These are phyloP conservation scores for Chrysochromulina tobinii DNA, from an alignment of 78 protist genomes.

Conservation along the genomic window DNA sequence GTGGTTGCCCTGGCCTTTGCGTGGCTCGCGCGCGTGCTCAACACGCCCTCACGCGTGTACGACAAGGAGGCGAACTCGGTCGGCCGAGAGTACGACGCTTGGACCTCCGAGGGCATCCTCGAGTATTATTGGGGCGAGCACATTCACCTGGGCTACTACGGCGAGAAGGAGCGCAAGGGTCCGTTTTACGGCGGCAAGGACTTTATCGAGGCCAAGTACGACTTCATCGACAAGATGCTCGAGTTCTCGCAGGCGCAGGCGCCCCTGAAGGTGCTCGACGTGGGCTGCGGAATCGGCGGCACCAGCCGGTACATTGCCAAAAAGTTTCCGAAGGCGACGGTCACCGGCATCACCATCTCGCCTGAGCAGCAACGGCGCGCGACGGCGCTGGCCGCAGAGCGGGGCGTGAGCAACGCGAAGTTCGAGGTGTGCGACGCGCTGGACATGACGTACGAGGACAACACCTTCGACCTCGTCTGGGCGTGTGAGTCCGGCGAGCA, in stretches of 20 bases:
- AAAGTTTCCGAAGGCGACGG: constrained; percentile 3
- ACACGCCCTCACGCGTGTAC: neutral
- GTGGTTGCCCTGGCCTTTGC: neutral
- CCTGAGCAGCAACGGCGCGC: constrained; percentile 45
- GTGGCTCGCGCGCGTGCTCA: neutral
- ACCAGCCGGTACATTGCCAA: constrained; percentile 40
- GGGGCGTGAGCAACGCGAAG: constrained; percentile 33
- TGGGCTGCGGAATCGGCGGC: constrained; percentile 59
- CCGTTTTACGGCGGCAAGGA: constrained; percentile 10
- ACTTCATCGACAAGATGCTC: constrained; percentile 38
- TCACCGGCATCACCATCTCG: constrained; percentile 47
- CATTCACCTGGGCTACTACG: constrained; percentile 54
- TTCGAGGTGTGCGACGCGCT: constrained; percentile 52
- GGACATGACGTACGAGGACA: constrained; percentile 49
- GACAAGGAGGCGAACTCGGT: neutral
- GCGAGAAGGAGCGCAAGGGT: constrained; percentile 4
- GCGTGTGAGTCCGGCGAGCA: constrained; percentile 56
- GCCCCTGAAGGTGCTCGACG: constrained; percentile 38
- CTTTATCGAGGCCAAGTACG: constrained; percentile 40
- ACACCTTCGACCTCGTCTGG: constrained; percentile 60
- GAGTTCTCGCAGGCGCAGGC: neutral
- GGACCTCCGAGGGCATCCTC: constrained; percentile 47
- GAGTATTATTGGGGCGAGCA: constrained; percentile 69
- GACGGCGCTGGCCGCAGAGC: constrained; percentile 34
- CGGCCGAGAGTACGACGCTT: constrained; percentile 39